Conservation (phyloP, 768 basidiomycete genomes). For the Mycena leptocephala region DNA sequence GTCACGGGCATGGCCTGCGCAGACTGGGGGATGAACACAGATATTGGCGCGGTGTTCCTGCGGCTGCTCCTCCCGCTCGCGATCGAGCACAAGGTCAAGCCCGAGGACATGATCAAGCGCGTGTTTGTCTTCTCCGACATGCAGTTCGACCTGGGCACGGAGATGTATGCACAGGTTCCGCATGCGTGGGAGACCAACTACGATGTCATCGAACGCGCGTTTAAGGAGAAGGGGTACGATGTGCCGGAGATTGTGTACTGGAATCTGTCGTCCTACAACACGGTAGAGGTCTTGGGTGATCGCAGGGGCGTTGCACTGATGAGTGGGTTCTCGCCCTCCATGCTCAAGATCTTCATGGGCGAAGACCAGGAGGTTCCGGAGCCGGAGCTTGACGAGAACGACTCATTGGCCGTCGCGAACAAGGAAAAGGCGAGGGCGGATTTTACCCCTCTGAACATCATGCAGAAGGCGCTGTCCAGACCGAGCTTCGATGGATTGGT, state of each 20-base stretch:
- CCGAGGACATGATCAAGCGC: conserved; percentile 83
- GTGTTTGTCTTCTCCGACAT: conserved; percentile 86
- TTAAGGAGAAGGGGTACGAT: conserved; percentile 75
- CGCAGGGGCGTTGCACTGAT: conserved; percentile 77
- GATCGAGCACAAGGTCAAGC: conserved; percentile 66
- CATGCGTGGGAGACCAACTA: conserved; percentile 75
- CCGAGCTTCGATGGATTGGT: conserved; percentile 71
- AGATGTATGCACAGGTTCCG: background rate
- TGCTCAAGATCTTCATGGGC: conserved; percentile 84
- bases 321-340: conserved; percentile 78
- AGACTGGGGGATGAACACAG: conserved; percentile 73
- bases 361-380: conserved; percentile 51
- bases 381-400: conserved; percentile 52
- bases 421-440: conserved; percentile 46
- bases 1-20: conserved; percentile 53
- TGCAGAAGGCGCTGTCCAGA: conserved; percentile 65
- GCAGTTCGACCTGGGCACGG: conserved; percentile 78
- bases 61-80: conserved; percentile 77
- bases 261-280: conserved; percentile 63
- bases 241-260: conserved; percentile 84
- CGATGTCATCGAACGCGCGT: conserved; percentile 69
- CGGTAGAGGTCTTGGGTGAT: conserved; percentile 67
- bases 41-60: conserved; percentile 75
- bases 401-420: background rate
- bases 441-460: conserved; percentile 60